Base-by-base conservation (phyloP, 139 green algal species). In the Chloropicon primus region DNA sequence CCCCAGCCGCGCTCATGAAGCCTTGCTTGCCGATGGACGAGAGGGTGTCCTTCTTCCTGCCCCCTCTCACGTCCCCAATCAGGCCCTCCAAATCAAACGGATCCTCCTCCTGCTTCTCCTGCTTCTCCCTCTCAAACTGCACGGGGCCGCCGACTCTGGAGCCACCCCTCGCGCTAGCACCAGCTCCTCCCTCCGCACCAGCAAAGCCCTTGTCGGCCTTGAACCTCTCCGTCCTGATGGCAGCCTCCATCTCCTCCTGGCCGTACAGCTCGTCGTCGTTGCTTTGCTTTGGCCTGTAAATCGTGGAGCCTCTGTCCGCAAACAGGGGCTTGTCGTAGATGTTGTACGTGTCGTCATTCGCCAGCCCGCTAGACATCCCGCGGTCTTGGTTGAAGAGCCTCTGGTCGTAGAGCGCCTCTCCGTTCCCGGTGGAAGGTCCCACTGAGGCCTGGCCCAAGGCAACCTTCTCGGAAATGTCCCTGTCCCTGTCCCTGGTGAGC, bases 281-380 rank as follows among this genome's bases (percentile, higher is more conserved):
- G 24, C 87, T 54, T n/a, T 73, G 76, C 10, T 5, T 62, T 5
- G 41, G 41, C 41, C 41, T 62, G 41, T 62, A 62, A 17, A 62
- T 62, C 41, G 41, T n/a, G 41, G 41, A 62, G 27, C 82, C 85
- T 3, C 90, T 86, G 80, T 95, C 90, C 0, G 89, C 85, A 77
- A 97, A 98, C 74, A 98, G 85, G 2, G 90, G 83, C 88, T 97
- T 97, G 86, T 98, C 95, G 80, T 98, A 98, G 54, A 96, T 73
- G 83, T 92, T 94, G 87, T 98, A 98, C 25, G 72, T 72, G 83
- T 98, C 94, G 28, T 98, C 94, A 0, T 82, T 80, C 0, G 82
- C 91, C 79, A 98, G 92, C 21, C 94, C 94, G 10, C 81, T 83
- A 25, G 80, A 86, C 84, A 97, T 89, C 71, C 93, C 93, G 76